A percentile compares a stretch with the other conserved stretches of the same genome.
These are phyloP conservation scores for Cephalotrichum gorgonifer DNA, from an alignment of 2,329 filamentous ascomycete species.

Conservation along the genomic window DNA sequence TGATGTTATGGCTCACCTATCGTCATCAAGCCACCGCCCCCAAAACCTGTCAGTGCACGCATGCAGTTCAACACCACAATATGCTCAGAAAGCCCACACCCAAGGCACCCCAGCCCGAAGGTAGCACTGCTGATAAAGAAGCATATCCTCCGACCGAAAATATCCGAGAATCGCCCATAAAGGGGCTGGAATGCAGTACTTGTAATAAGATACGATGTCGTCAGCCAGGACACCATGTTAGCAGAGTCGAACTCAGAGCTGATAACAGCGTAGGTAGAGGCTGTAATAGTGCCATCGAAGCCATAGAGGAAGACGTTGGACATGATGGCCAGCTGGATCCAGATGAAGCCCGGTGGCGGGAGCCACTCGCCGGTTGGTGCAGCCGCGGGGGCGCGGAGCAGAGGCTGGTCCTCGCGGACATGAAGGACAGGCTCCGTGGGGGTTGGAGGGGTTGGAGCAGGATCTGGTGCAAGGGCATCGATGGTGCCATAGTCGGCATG, in stretches of 20 bases:
- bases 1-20: slow-evolving; percentile 41
- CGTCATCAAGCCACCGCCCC: slow-evolving; percentile 57
- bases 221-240: slow-evolving; percentile 66
- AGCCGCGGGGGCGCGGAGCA: slow-evolving; percentile 8
- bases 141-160: slow-evolving; percentile 51
- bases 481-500: not conserved
- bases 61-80: slow-evolving; percentile 53
- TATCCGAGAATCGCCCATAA: slow-evolving; percentile 61
- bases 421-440: not conserved
- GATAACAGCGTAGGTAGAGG: slow-evolving; percentile 63
- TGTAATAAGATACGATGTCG: slow-evolving; percentile 62
- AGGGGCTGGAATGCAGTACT: slow-evolving; percentile 63
- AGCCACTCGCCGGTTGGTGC: slow-evolving; percentile 26
- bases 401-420: slow-evolving; percentile 11
- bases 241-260: slow-evolving; percentile 64
- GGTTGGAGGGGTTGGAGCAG: not conserved
- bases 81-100: slow-evolving; percentile 50
- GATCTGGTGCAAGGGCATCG: not conserved
- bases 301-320: slow-evolving; percentile 55
- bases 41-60: slow-evolving; percentile 57
- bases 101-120: slow-evolving; percentile 53
- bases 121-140: slow-evolving; percentile 55
- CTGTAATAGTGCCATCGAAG: slow-evolving; percentile 66
- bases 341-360: slow-evolving; percentile 40
- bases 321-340: slow-evolving; percentile 53